These are phyloP conservation scores for Teunomyces cretensis DNA, from an alignment of 805 yeast species.

Conservation along the genomic window DNA sequence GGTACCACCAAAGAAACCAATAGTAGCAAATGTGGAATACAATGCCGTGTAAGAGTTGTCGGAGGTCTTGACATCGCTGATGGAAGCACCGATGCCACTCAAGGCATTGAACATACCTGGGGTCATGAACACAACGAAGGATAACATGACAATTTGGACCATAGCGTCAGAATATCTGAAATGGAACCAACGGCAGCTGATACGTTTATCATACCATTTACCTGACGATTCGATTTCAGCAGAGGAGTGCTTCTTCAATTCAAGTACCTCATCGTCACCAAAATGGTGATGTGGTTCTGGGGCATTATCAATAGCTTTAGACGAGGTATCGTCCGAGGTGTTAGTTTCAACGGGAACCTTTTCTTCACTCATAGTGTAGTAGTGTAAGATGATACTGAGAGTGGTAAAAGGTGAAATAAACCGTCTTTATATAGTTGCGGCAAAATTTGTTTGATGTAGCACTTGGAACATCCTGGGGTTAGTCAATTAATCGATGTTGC, in stretches of 20 bases:
- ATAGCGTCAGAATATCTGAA: conserved; percentile 35
- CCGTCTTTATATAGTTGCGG: not conserved
- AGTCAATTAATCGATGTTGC: not conserved
- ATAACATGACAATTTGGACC: conserved; percentile 45
- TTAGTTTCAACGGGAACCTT: conserved; percentile 4
- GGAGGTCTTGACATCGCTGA: conserved; percentile 36
- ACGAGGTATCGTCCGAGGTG: conserved; percentile 8
- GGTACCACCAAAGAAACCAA: conserved; percentile 59
- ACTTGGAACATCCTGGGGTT: conserved; percentile 1
- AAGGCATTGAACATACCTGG: conserved; percentile 56
- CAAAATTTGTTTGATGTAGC: not conserved
- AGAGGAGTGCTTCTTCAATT: conserved; percentile 22
- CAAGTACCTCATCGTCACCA: conserved; percentile 16
- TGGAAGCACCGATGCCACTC: conserved; percentile 48
- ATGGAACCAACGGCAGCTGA: conserved; percentile 9
- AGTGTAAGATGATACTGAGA: not conserved
- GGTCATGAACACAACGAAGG: conserved; percentile 49
- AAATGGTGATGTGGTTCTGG: not conserved
- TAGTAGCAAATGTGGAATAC: conserved; percentile 53
- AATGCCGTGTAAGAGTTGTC: conserved; percentile 54
- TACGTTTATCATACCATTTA: conserved; percentile 39
- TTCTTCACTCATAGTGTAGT: conserved; percentile 8
- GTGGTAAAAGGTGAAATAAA: not conserved
- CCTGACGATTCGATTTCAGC: conserved; percentile 34
- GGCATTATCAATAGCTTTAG: not conserved